Percentiles rank a stretch among this genome's conserved stretches.
Conservation (phyloP, 2,329 filamentous ascomycete genomes). For the Fusarium sp. region DNA sequence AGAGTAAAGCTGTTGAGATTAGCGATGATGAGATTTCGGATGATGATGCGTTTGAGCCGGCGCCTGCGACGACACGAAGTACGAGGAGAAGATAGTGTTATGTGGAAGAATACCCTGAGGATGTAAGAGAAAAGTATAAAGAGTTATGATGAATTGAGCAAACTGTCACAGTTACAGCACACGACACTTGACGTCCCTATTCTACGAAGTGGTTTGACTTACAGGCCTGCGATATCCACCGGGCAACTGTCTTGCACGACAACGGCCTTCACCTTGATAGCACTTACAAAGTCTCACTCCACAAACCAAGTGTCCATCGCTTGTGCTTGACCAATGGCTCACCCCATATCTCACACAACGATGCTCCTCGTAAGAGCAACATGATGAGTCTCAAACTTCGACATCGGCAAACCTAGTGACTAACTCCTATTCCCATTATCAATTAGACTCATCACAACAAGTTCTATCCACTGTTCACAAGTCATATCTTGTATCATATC, state of each 20-base stretch:
- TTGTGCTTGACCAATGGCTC: not conserved
- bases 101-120: conserved; percentile 11
- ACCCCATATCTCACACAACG: not conserved
- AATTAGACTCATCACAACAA: not conserved
- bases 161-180: not conserved
- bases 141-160: conserved; percentile 5
- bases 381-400: not conserved
- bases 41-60: conserved; percentile 68
- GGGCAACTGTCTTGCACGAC: not conserved
- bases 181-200: not conserved
- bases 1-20: conserved; percentile 64
- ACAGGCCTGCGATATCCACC: not conserved
- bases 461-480: not conserved
- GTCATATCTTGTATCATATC: not conserved
- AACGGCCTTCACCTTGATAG: not conserved
- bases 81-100: conserved; percentile 44
- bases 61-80: conserved; percentile 50
- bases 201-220: not conserved
- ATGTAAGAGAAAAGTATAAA: not conserved
- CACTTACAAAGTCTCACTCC: too few relatives aligned
- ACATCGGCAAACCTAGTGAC: not conserved
- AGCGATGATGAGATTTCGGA: conserved; percentile 74
- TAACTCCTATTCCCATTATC: not conserved
- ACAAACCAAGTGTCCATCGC: not conserved
- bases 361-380: not conserved